Evolutionary conservation across 306 rosid genomes (phyloP), one percentile per base, ranked within the genome.

Genomic region (Astragalus membranaceus): DNA sequence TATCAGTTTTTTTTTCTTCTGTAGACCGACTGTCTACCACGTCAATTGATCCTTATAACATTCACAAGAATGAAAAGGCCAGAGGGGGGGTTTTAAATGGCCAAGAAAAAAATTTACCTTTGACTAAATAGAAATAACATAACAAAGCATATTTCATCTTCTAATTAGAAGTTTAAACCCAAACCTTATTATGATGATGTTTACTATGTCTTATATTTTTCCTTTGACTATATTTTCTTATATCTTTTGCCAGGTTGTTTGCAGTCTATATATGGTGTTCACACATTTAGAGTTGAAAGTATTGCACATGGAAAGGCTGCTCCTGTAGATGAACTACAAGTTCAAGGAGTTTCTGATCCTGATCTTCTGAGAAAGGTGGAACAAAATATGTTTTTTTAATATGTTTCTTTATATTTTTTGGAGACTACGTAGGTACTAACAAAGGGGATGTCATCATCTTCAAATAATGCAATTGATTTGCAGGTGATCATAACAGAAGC

Each of bases 341-440:
- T 90, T 83, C 98, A 88, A 75, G 98, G 98, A 66, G 77, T 93
- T 84, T 87, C 84, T 44, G 81, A 90, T 51, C 96, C 97, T 73
- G 78, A 78, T 77, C 53, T 63, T 67, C 75, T 93, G 83, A 88
- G 92, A 78, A 90, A 90, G 97, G 98, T 90, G 58, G 59, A 59
- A 52, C 54, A 49, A 69, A 36, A 42, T 37, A 46, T 54, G 44
- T 61, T 54, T 76, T 75, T 54, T 20, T 10, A 39, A 26, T 72
- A 42, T 33, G 23, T 51, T 49, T 67, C 59, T 30, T 64, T 62
- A 67, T 67, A 48, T 8, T 70, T 70, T 8, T 50, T 12, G 36
- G 57, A 36, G 73, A 48, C 44, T 61, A 26, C 43, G 46, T 29
- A 64, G 44, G 20, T 68, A 46, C 57, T 50, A 37, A 17, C 7